Base-by-base conservation (phyloP, 192 early-diverging fungal genomes). In the Entophlyctis luteolus region DNA sequence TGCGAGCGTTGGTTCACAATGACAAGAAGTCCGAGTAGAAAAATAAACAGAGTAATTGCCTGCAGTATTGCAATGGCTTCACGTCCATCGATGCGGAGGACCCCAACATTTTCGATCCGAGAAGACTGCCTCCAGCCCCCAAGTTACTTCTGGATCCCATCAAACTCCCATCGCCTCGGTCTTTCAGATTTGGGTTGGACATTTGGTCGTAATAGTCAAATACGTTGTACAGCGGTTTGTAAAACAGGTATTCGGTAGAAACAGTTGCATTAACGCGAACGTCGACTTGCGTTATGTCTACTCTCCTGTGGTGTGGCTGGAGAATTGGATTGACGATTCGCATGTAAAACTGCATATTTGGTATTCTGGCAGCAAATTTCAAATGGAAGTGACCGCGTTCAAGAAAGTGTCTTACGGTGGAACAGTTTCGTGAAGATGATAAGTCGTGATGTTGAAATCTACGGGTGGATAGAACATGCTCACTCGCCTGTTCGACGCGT, bases 401-500 rank as follows among this genome's bases (percentile, higher is more conserved):
- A 35, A 58, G 34, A 35, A n/a, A 25, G 36, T 6, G 12, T 46
- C 42, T 29, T 16, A 25, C 38, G 46, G 29, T 1, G 62, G n/a
- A 34, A 33, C 14, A 18, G 20, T 50, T 8, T 25, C 16, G 48
- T 50, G 31, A 5, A 50, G 12, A 31, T 63, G 5, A 33, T 63
- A 63, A 12, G 47, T 50, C 18, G 62, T 63, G 8, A 33, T 33
- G 20, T 25, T 29, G n/a, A 63, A 50, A 20, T 49, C 48, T 10
- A 63, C 48, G 8, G 62, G 62, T 10, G 62, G 62, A 31, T 63
- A 63, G 35, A 63, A 63, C 47, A 63, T 22, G 33, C 35, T 63
- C 5, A 63, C n/a, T 1, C 62, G 45, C 62, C 59, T 60, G 29
- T 16, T 28, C 27, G 5, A 34, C 22, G 22, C 37, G 4, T 12